Percentiles rank a stretch among this genome's conserved stretches.
Evolutionary conservation across 164 flowering plant genomes (phyloP).

Genomic region (Protea cynaroides): DNA sequence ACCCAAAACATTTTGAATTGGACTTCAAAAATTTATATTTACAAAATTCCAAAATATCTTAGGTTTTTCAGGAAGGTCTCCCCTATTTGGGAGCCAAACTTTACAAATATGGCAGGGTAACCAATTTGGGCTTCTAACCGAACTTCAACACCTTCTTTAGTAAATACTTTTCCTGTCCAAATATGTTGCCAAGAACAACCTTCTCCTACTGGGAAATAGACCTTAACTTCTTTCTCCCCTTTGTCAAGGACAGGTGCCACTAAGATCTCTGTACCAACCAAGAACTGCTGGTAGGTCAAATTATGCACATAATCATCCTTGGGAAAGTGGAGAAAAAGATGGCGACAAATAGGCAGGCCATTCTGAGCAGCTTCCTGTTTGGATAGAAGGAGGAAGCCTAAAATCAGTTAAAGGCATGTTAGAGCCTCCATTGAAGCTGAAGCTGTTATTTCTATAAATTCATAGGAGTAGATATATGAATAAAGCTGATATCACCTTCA

Average conservation of each 20-base stretch:
- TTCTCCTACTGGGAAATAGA: constrained; percentile 59
- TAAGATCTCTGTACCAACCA: constrained; percentile 75
- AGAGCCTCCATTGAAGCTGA: not conserved
- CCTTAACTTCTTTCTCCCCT: constrained; percentile 55
- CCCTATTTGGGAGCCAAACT: constrained; percentile 50
- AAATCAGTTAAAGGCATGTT: not conserved
- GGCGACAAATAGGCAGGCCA: constrained; percentile 73
- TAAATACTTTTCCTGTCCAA: constrained; percentile 56
- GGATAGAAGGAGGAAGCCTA: not conserved
- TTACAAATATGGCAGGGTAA: constrained; percentile 71
- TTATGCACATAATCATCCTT: constrained; percentile 51
- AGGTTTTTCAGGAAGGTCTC: constrained; percentile 54
- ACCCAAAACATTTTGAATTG: not conserved
- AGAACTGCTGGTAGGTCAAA: constrained; percentile 64
- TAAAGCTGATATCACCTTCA: constrained; percentile 40
- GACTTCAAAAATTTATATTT: not conserved
- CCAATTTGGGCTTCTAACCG: constrained; percentile 69
- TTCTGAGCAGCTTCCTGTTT: constrained; percentile 64
- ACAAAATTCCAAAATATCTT: constrained; percentile 22
- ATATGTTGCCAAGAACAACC: constrained; percentile 56
- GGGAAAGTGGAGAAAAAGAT: constrained; percentile 75
- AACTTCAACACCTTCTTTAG: constrained; percentile 37
- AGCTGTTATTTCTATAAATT: not conserved
- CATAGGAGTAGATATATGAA: not conserved
- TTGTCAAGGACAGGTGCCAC: constrained; percentile 79